Evolutionary conservation across 2,329 filamentous ascomycete genomes (phyloP).

Genomic region (Calonectria pauciramosa): DNA sequence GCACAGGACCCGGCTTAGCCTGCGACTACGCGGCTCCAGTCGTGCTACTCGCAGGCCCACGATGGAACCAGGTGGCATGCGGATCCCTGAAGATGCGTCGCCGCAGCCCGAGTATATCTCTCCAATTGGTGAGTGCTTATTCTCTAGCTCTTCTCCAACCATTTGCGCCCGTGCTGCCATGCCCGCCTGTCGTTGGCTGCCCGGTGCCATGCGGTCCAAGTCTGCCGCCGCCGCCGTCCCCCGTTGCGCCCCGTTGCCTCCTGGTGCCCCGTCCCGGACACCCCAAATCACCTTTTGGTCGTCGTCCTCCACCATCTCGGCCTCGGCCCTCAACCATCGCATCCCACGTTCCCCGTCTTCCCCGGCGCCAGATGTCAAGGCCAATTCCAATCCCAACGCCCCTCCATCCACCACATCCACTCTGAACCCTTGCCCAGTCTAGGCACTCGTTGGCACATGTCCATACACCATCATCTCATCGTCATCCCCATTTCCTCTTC

Average conservation of each 20-base stretch:
- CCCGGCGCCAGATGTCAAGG: conserved; percentile 11
- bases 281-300: conserved; percentile 31
- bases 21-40: conserved; percentile 39
- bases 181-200: conserved; percentile 61
- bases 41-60: conserved; percentile 36
- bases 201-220: conserved; percentile 40
- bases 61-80: conserved; percentile 59
- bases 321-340: conserved; percentile 20
- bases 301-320: conserved; percentile 23
- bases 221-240: conserved; percentile 42
- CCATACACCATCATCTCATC: conserved; percentile 21
- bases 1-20: conserved; percentile 16
- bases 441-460: conserved; percentile 26
- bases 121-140: conserved; percentile 67
- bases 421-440: conserved; percentile 18
- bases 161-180: conserved; percentile 63
- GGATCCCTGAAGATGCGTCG: conserved; percentile 61
- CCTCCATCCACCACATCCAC: conserved; percentile 27
- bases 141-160: conserved; percentile 52
- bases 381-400: conserved; percentile 27
- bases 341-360: conserved; percentile 16
- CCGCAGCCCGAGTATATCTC: conserved; percentile 61
- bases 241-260: conserved; percentile 40
- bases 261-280: conserved; percentile 43
- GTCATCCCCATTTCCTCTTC: conserved; percentile 17